phyloP scores from a whole-genome alignment of 2,329 filamentous ascomycete genomes.

The Penicillium freii region DNA sequence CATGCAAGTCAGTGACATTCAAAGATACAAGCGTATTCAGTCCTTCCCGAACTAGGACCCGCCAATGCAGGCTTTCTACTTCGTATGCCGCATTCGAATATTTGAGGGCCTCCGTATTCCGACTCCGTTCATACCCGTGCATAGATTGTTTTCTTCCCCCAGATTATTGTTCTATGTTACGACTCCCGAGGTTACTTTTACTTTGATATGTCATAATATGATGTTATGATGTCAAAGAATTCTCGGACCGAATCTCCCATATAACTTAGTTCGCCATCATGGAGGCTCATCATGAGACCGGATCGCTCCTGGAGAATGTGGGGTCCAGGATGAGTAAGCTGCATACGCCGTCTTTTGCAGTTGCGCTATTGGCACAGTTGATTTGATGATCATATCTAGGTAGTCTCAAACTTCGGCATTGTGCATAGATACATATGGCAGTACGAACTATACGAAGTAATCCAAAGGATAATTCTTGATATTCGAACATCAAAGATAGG shows the following conservation, averaged over 20 bases:
- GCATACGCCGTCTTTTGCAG: background rate
- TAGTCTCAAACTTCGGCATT: background rate
- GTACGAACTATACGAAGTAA: too few species aligned
- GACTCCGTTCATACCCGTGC: background rate
- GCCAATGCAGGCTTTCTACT: background rate
- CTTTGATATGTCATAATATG: background rate
- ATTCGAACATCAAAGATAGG: background rate
- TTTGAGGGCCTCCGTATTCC: background rate
- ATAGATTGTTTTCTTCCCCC: background rate
- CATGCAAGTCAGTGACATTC: background rate
- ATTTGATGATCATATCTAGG: background rate
- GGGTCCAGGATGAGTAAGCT: slow-evolving; percentile 1
- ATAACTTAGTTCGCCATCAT: background rate
- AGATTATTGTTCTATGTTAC: background rate
- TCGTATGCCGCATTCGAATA: background rate
- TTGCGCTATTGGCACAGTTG: background rate
- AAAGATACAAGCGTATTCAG: slow-evolving; percentile 1
- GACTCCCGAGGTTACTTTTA: background rate
- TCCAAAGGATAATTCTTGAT: background rate
- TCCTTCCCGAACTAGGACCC: background rate
- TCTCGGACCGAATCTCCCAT: background rate
- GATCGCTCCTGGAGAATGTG: background rate
- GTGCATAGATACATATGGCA: background rate
- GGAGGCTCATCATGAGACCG: background rate
- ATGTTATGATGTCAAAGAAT: slow-evolving; percentile 1